These are phyloP conservation scores for Erigeron canadensis DNA, from an alignment of 129 eudicot species.

Conservation along the genomic window DNA sequence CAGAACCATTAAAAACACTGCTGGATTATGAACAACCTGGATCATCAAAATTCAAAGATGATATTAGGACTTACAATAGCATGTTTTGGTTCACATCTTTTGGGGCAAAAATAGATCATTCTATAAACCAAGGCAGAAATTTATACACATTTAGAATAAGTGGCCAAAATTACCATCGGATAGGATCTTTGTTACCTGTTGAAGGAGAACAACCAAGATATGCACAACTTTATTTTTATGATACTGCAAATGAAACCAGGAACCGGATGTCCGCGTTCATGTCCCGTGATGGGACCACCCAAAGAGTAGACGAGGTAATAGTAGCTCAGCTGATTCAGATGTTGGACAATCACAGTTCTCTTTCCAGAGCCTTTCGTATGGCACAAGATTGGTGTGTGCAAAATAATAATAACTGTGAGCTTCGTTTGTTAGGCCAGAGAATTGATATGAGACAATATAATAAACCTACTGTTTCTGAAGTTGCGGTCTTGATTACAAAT, in stretches of 20 bases:
- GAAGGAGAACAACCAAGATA: background rate
- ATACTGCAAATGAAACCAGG: background rate
- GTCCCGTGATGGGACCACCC: too few relatives aligned
- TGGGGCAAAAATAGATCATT: background rate
- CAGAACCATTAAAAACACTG: background rate
- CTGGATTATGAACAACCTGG: background rate
- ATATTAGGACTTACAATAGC: background rate
- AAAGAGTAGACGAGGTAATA: too few relatives aligned
- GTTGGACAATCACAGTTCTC: too few relatives aligned
- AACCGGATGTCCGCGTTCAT: background rate
- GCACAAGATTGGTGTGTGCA: background rate
- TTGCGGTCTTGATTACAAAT: background rate
- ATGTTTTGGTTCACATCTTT: background rate
- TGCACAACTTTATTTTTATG: background rate
- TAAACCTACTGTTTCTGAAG: background rate
- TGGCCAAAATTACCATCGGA: background rate
- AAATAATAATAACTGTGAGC: background rate
- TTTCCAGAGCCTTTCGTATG: background rate
- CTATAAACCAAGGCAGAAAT: background rate
- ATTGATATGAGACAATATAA: background rate
- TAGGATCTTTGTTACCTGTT: background rate
- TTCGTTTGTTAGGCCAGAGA: background rate
- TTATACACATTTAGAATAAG: background rate
- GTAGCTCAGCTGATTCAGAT: too few relatives aligned
- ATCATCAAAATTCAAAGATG: background rate